phyloP scores from a whole-genome alignment of 164 flowering plant genomes.

The Chimonanthus praecox region DNA sequence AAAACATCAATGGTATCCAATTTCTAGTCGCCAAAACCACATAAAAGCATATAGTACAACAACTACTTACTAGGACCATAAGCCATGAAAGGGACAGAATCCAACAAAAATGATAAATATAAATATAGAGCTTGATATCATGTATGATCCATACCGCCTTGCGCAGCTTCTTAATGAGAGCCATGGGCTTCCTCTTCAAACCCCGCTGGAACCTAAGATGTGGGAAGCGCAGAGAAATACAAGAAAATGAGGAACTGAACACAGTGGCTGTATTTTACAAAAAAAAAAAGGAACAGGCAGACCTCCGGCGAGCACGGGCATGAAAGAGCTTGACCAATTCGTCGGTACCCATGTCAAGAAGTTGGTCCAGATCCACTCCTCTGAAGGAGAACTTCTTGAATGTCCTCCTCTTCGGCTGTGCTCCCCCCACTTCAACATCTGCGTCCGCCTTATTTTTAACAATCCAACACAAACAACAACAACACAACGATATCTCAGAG shows the following conservation, averaged over 20 bases:
- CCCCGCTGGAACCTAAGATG: constrained; percentile 34
- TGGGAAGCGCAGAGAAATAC: background rate
- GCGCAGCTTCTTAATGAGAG: constrained; percentile 47
- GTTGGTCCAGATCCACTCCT: constrained; percentile 73
- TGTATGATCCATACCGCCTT: constrained; percentile 31
- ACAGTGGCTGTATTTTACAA: background rate
- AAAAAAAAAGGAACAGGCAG: constrained; percentile 1
- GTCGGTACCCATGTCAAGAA: constrained; percentile 69
- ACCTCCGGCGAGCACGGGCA: constrained; percentile 70
- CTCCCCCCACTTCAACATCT: constrained; percentile 38
- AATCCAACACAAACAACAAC: background rate
- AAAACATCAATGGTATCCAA: no score
- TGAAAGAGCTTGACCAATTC: constrained; percentile 66
- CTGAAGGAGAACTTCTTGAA: constrained; percentile 72
- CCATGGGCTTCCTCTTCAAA: constrained; percentile 50
- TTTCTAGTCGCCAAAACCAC: no score
- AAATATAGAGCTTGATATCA: background rate
- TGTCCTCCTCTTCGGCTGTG: constrained; percentile 64
- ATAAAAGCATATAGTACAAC: no score
- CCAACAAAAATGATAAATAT: no score
- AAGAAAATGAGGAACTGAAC: background rate
- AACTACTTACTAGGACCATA: no score
- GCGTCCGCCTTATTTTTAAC: constrained; percentile 23
- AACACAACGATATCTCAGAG: no score
- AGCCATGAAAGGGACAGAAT: no score